phyloP scores from a whole-genome alignment of 805 yeast genomes.

The Yarrowia bubula region DNA sequence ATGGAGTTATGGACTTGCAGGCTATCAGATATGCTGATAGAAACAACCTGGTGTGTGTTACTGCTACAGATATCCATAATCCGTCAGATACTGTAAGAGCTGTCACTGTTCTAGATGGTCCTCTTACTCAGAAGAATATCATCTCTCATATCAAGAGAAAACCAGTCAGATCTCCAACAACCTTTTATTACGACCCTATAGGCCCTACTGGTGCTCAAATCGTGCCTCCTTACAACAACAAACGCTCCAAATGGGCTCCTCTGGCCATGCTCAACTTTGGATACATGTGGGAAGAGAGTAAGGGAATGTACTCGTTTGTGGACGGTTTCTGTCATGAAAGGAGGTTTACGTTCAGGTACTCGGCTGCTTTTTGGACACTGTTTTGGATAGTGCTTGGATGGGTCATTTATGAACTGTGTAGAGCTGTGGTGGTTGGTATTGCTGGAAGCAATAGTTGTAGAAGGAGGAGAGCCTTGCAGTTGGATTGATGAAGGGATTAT shows the following conservation, averaged over 20 bases:
- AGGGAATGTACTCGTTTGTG: constrained; percentile 35
- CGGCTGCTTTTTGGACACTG: constrained; percentile 27
- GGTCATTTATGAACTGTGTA: constrained; percentile 3
- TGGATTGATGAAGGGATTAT: too few relatives aligned
- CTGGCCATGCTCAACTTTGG: constrained; percentile 31
- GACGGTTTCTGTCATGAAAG: constrained; percentile 33
- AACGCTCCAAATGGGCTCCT: constrained; percentile 30
- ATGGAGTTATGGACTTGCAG: constrained; percentile 32
- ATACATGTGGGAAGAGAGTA: constrained; percentile 32
- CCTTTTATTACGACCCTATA: constrained; percentile 31
- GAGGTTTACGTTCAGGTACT: constrained; percentile 29
- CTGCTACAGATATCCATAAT: constrained; percentile 33
- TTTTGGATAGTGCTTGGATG: constrained; percentile 27
- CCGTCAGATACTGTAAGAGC: constrained; percentile 30
- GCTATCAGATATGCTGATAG: constrained; percentile 30
- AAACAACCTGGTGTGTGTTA: constrained; percentile 31
- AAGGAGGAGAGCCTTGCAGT: constrained; percentile 8
- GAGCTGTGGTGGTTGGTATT: neutral
- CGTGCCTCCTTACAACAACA: constrained; percentile 29
- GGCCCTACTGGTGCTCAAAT: constrained; percentile 30
- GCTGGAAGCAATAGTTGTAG: constrained; percentile 1
- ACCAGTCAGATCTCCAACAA: neutral
- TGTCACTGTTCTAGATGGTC: constrained; percentile 31
- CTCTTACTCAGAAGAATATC: constrained; percentile 26
- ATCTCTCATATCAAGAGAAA: constrained; percentile 2